phyloP scores from a whole-genome alignment of 768 basidiomycete species.

The Chiua virens region DNA sequence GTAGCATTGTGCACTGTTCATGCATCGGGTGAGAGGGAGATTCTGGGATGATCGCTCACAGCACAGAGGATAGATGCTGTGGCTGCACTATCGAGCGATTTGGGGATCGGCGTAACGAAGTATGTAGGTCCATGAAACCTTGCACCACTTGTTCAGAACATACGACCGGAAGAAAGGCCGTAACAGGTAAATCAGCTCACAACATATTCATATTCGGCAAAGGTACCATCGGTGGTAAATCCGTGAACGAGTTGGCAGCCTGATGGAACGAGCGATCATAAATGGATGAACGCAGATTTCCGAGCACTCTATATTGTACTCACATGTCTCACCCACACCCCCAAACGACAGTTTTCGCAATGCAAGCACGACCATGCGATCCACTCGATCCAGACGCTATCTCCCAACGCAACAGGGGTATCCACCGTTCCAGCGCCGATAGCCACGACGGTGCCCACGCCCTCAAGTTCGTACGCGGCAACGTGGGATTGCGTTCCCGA shows the following conservation, averaged over 20 bases:
- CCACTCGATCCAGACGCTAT: slow-evolving; percentile 46
- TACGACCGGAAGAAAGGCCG: no score
- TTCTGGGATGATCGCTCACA: slow-evolving; percentile 16
- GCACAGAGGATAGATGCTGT: slow-evolving; percentile 48
- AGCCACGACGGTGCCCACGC: slow-evolving; percentile 46
- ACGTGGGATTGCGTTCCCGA: slow-evolving; percentile 15
- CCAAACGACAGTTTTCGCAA: slow-evolving; percentile 41
- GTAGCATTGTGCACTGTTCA: no score
- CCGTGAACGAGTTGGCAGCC: slow-evolving; percentile 27
- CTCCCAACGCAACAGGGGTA: slow-evolving; percentile 36
- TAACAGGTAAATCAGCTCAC: slow-evolving; percentile 27
- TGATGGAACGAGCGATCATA: neutral
- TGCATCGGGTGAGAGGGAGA: neutral
- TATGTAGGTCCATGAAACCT: slow-evolving; percentile 35
- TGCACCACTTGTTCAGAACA: neutral
- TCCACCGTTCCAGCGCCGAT: slow-evolving; percentile 36
- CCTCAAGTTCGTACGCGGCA: slow-evolving; percentile 46
- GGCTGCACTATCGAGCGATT: slow-evolving; percentile 36
- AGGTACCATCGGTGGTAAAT: slow-evolving; percentile 44
- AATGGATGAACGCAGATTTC: no score
- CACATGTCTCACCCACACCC: slow-evolving; percentile 35
- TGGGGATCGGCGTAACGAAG: slow-evolving; percentile 48
- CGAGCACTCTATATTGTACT: neutral
- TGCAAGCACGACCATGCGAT: slow-evolving; percentile 38
- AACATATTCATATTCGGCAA: slow-evolving; percentile 42